Evolutionary conservation across 1,284 basidiomycete species (phyloP).

Genomic region (Cryptococcus jaspeensis): DNA sequence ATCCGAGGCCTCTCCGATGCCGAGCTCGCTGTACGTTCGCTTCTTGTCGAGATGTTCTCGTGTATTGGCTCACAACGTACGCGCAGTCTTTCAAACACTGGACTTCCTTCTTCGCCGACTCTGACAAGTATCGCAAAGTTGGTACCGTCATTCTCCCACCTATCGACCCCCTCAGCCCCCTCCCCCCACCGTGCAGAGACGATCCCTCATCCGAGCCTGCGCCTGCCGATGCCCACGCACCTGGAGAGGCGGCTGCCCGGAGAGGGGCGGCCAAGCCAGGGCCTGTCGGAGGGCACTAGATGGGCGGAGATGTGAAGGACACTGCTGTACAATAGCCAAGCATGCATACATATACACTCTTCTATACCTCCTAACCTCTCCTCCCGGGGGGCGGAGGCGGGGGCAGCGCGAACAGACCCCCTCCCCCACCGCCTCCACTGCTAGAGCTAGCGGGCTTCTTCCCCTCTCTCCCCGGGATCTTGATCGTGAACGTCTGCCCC

Average conservation of each 20-base stretch:
- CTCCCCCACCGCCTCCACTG: slow-evolving; percentile 12
- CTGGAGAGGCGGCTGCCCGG: slow-evolving; percentile 19
- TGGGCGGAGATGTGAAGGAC: neutral
- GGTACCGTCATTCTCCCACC: slow-evolving; percentile 59
- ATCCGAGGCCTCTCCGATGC: slow-evolving; percentile 70
- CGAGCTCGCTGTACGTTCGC: slow-evolving; percentile 64
- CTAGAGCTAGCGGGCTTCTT: slow-evolving; percentile 23
- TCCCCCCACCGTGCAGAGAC: slow-evolving; percentile 67
- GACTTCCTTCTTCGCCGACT: slow-evolving; percentile 82
- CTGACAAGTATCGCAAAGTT: slow-evolving; percentile 72
- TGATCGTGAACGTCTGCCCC: slow-evolving; percentile 92
- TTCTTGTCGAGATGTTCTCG: neutral
- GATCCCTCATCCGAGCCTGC: slow-evolving; percentile 10
- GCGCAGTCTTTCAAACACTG: slow-evolving; percentile 72
- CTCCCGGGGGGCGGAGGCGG: slow-evolving; percentile 47
- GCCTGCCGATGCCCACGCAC: slow-evolving; percentile 14
- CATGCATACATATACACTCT: slow-evolving; percentile 2
- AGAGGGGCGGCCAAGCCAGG: slow-evolving; percentile 13
- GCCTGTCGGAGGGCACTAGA: slow-evolving; percentile 7
- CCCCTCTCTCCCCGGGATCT: slow-evolving; percentile 67
- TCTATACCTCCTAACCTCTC: slow-evolving; percentile 4
- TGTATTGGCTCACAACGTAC: slow-evolving; percentile 8
- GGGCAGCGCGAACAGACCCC: slow-evolving; percentile 38
- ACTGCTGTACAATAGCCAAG: neutral
- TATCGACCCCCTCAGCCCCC: slow-evolving; percentile 73